Base-by-base conservation (phyloP, 2,329 filamentous ascomycete genomes). In the Dactylellina parvicollis region DNA sequence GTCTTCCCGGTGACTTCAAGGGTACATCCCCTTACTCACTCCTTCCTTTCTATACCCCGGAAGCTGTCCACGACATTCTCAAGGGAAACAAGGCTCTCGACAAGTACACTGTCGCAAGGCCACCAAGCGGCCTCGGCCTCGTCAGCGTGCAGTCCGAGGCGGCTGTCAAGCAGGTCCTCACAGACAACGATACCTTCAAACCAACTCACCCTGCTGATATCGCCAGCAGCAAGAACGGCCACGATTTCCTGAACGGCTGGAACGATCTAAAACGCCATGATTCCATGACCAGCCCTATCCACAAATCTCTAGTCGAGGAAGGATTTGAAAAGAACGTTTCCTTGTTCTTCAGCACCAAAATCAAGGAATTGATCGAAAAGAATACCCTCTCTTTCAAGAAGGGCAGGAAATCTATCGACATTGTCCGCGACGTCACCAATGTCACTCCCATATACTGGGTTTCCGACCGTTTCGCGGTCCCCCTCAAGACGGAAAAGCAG, bases 341-440 rank as follows among this genome's bases (percentile, higher is more conserved):
- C 2, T 76, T 79, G n/a, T 84, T 81, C 79, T 84, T 83, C 79
- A 80, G 79, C 28, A 78, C 78, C 1, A 82, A 82, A 34, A 81
- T 83, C 12, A 78, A 79, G 1, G 80, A 78, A 14, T 80, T 84
- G 8, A 85, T 85, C 75, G 79, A 82, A 69, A 79, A 83, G 50
- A 82, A 81, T 75, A 84, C 82, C 0, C 78, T 85, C 14, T 81
- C 81, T 46, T 84, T 84, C 62, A 79, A 80, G n/a, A 82, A 81
- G 40, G 79, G 80, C 20, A 79, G 81, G 44, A 81, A 81, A 34
- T 82, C 83, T 0, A 83, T 85, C 75, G 83, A 85, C 60, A 83
- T 85, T 2, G 82, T 91, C 8, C 86, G 88, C 22, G 88, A 91
- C 72, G 85, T 92, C 0, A 88, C 86, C 24, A 92, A 92, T 78